Evolutionary conservation across 2,329 filamentous ascomycete species (phyloP).

Genomic region (Sordariomycetes sp.): DNA sequence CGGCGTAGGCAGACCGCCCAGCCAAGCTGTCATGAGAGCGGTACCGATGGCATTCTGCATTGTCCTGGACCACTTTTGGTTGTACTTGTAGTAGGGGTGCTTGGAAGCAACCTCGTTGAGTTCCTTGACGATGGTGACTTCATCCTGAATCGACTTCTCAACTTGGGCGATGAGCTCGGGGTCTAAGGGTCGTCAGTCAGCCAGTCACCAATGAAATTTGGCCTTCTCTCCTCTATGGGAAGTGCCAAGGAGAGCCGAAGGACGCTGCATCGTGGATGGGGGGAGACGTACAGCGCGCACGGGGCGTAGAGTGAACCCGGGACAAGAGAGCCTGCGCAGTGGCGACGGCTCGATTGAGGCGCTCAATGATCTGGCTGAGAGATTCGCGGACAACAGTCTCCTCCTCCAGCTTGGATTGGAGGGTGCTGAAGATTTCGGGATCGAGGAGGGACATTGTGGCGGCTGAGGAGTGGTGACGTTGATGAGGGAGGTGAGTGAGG

Average conservation of each 20-base stretch:
- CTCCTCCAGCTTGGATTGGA: conserved; percentile 85
- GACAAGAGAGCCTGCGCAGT: conserved; percentile 77
- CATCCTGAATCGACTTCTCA: conserved; percentile 60
- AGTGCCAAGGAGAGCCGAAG: not conserved
- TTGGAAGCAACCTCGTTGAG: conserved; percentile 68
- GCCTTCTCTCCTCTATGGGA: too few relatives aligned
- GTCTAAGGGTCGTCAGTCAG: conserved; percentile 6
- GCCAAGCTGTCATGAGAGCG: conserved; percentile 57
- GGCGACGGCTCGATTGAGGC: conserved; percentile 74
- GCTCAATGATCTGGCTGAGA: conserved; percentile 71
- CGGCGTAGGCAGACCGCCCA: conserved; percentile 56
- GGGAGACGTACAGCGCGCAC: conserved; percentile 36
- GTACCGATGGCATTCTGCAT: conserved; percentile 68
- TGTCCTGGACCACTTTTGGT: conserved; percentile 74
- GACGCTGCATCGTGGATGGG: not conserved
- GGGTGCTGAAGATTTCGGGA: conserved; percentile 74
- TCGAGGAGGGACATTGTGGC: conserved; percentile 43
- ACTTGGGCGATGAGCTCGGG: conserved; percentile 55
- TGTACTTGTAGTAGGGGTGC: conserved; percentile 98
- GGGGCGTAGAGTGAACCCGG: conserved; percentile 79
- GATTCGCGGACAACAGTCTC: conserved; percentile 76
- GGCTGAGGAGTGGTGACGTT: conserved; percentile 4
- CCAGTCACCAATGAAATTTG: not conserved
- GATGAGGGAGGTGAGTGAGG: not conserved
- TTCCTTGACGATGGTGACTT: conserved; percentile 61